phyloP scores from a whole-genome alignment of 2,329 filamentous ascomycete species.

The Mycocentrospora acerina region DNA sequence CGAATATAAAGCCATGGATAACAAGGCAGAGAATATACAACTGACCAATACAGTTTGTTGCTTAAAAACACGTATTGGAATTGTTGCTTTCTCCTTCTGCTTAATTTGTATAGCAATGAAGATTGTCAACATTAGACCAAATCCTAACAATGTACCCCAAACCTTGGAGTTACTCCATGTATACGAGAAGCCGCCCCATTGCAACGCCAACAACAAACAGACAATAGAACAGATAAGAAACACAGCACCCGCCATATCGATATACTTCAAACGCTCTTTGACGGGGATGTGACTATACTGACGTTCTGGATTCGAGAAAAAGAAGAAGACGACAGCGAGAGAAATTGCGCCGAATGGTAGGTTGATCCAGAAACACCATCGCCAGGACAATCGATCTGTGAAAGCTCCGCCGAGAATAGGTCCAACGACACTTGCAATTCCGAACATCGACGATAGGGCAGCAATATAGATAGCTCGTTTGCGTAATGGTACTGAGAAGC shows the following conservation, averaged over 20 bases:
- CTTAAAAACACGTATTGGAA: slow-evolving; percentile 36
- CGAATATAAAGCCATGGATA: slow-evolving; percentile 43
- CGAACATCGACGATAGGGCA: slow-evolving; percentile 41
- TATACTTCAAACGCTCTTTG: slow-evolving; percentile 41
- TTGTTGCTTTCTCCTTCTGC: slow-evolving; percentile 33
- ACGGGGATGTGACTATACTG: slow-evolving; percentile 29
- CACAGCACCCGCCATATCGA: slow-evolving; percentile 34
- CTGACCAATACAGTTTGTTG: slow-evolving; percentile 38
- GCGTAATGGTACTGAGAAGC: slow-evolving; percentile 44
- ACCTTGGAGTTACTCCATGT: slow-evolving; percentile 51
- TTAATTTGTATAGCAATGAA: slow-evolving; percentile 44
- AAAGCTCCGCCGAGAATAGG: slow-evolving; percentile 47
- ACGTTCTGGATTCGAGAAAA: slow-evolving; percentile 31
- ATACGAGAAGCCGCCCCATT: slow-evolving; percentile 46
- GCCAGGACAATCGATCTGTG: slow-evolving; percentile 43
- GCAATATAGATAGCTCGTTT: slow-evolving; percentile 48
- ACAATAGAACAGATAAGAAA: slow-evolving; percentile 39
- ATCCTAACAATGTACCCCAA: slow-evolving; percentile 54
- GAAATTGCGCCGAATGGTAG: slow-evolving; percentile 48
- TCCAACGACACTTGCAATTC: slow-evolving; percentile 43
- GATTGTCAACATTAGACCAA: slow-evolving; percentile 48
- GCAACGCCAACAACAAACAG: slow-evolving; percentile 36
- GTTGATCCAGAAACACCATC: slow-evolving; percentile 47
- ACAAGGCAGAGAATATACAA: slow-evolving; percentile 36
- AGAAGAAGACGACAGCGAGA: slow-evolving; percentile 32